Conservation (phyloP, 2,329 filamentous ascomycete species). For the Myriosclerotinia duriaeana region DNA sequence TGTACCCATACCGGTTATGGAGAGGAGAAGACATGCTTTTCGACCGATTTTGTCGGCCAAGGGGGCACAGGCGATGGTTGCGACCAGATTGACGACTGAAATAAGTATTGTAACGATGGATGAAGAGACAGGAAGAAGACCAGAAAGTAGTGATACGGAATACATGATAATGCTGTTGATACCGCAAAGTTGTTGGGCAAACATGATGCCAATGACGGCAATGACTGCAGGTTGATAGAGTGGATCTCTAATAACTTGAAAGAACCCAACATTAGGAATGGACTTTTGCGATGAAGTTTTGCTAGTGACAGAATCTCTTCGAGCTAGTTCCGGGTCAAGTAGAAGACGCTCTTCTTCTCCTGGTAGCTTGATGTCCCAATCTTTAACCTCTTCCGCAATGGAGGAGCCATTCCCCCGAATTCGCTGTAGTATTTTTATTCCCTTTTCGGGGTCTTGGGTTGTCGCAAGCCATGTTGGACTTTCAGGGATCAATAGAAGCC, state of each 20-base stretch:
- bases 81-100: conserved; percentile 80
- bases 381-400: conserved; percentile 69
- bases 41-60: conserved; percentile 85
- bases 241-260: conserved; percentile 65
- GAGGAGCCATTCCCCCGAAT: conserved; percentile 70
- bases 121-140: conserved; percentile 77
- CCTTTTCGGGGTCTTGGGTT: conserved; percentile 58
- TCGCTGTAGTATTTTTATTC: conserved; percentile 67
- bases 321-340: conserved; percentile 29
- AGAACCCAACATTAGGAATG: conserved; percentile 54
- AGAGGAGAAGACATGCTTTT: conserved; percentile 79
- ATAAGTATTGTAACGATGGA: conserved; percentile 84
- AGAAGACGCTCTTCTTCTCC: conserved; percentile 36
- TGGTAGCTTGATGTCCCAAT: conserved; percentile 51
- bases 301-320: conserved; percentile 35
- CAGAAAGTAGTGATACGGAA: conserved; percentile 82
- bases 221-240: conserved; percentile 72
- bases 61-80: conserved; percentile 78
- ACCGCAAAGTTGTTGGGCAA: conserved; percentile 86
- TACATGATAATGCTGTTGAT: conserved; percentile 99
- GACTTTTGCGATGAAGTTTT: conserved; percentile 34
- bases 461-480: conserved; percentile 84
- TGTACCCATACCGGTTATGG: conserved; percentile 79
- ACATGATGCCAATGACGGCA: conserved; percentile 86
- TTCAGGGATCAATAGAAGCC: conserved; percentile 77